Evolutionary conservation across 345 rosid species (phyloP), one percentile per base, ranked within the genome.

Genomic region (Citrus sp.): DNA sequence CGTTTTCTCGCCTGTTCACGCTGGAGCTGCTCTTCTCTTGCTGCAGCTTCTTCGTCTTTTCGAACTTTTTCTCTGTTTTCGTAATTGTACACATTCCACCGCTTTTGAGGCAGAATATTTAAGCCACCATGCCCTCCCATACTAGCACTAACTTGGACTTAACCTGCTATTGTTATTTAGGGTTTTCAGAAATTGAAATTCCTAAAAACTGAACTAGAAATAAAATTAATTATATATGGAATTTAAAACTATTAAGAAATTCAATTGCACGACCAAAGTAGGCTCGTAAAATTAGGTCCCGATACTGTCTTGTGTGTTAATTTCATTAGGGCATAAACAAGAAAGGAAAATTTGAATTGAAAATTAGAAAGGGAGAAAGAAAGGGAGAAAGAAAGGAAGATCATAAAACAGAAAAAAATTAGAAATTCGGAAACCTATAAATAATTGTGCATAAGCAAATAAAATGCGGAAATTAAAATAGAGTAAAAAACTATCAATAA

Each of bases 41-140:
- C 97, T 0, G 97, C 98, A 1, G 93, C 97, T 82, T 94, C 99
- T 80, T 96, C 97, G 51, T 96, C 97, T 55, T 78, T 81, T 28
- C 88, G 85, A 61, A 96, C 98, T 82, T 94, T 96, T 80, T 94
- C 97, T 81, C 93, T 80, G 74, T 96, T 96, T 21, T 96, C 97
- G 42, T 69, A 91, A 30, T 91, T 96, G 87, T 91, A 96, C 7
- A 94, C 97, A 79, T 92, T 96, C 99, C 97, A 96, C 27, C 92
- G 84, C 90, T 96, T 96, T 82, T 94, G 97, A 6, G 99, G 99
- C 18, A 94, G 94, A 68, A 94, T 96, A 73, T 96, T 96, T 61
- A 96, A 85, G 72, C 97, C 98, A 19, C 98, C 97, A 83, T 95
- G 98, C 8, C 99, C 98, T 73, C 99, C 99, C 99, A 94, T 95